Conservation (phyloP, 192 early-diverging fungal genomes). For the Coemansia sp. region DNA sequence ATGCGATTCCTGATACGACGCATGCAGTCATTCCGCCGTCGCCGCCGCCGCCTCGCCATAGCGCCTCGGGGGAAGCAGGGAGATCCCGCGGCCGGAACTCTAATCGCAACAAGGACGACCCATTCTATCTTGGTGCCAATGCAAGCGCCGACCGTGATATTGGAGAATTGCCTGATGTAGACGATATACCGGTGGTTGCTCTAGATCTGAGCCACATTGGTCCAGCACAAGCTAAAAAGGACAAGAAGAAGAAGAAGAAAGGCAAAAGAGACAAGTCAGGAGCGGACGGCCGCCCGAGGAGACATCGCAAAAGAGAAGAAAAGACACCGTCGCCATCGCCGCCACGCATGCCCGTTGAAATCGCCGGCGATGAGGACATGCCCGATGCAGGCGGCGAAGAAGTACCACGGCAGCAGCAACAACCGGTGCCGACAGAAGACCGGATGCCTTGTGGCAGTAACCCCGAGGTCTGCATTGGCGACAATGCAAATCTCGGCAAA, state of each 20-base stretch:
- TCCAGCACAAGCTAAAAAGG: background rate
- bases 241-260: background rate
- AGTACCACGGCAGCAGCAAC: background rate
- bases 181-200: conserved; percentile 79
- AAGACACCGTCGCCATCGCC: conserved; percentile 37
- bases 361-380: conserved; percentile 51
- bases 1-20: conserved; percentile 65
- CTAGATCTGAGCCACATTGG: conserved; percentile 61
- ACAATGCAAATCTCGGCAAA: background rate
- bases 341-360: conserved; percentile 27
- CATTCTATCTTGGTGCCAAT: conserved; percentile 35
- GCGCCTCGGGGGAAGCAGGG: conserved; percentile 19
- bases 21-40: conserved; percentile 48
- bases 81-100: conserved; percentile 21
- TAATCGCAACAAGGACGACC: conserved; percentile 63
- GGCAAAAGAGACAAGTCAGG: conserved; percentile 21
- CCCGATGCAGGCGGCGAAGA: background rate
- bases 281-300: conserved; percentile 8
- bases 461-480: background rate
- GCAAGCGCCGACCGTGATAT: conserved; percentile 27
- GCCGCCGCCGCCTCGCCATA: conserved; percentile 23
- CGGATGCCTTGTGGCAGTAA: background rate
- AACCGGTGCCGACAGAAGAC: background rate
- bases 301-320: conserved; percentile 17
- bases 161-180: conserved; percentile 66